Evolutionary conservation across 1,284 basidiomycete species (phyloP).

Genomic region (Sutorius eximius): DNA sequence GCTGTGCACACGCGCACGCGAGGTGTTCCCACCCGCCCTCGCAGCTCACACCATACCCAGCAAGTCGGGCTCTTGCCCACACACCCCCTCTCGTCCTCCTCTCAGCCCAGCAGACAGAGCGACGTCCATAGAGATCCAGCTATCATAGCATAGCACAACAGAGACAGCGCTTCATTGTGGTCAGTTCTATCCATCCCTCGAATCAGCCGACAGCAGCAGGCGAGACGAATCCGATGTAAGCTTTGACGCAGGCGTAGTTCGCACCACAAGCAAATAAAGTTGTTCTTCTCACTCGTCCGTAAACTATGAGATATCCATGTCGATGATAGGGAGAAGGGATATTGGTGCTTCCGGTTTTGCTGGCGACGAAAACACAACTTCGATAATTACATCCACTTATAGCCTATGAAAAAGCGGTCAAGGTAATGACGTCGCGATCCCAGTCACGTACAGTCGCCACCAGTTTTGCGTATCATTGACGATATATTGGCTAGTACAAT

Average conservation of each 20-base stretch:
- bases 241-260: not conserved
- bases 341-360: not conserved
- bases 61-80: too few species aligned
- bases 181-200: not conserved
- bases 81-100: too few species aligned
- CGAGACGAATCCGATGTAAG: not conserved
- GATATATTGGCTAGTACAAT: not conserved
- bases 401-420: too few species aligned
- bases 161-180: not conserved
- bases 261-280: not conserved
- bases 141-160: not conserved
- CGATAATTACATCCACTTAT: not conserved
- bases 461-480: not conserved
- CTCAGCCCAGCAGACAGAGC: too few species aligned
- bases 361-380: not conserved
- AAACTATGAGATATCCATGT: not conserved
- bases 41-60: too few species aligned
- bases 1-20: too few species aligned
- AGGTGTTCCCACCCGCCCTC: too few species aligned
- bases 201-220: not conserved
- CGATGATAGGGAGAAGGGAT: not conserved
- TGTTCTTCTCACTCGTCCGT: not conserved
- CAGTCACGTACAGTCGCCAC: not conserved
- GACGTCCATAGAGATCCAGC: not conserved
- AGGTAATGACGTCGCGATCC: not conserved